Conservation (phyloP, 169 alveolate species). For the Eimeria maxima region DNA sequence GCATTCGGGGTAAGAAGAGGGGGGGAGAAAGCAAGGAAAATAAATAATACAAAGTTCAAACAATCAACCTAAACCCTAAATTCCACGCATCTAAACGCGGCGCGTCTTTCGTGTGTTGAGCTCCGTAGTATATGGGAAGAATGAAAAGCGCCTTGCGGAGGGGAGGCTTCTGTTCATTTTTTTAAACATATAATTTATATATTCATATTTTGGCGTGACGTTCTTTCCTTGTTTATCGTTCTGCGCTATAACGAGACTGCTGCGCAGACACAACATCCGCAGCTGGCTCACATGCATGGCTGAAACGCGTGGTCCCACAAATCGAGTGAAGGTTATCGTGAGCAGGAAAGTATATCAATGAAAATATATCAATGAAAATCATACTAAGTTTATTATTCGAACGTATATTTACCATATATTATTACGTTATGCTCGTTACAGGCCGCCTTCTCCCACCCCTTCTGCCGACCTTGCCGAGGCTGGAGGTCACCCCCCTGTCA, state of each 20-base stretch:
- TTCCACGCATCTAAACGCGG: not conserved
- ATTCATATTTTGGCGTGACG: not conserved
- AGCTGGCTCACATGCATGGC: not conserved
- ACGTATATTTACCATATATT: no score
- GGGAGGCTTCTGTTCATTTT: not conserved
- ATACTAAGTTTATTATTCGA: no score
- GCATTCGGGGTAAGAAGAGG: not conserved
- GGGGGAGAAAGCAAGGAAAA: not conserved
- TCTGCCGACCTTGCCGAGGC: no score
- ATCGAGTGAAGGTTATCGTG: not conserved
- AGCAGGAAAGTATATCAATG: no score
- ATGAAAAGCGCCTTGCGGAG: not conserved
- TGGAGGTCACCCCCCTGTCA: no score
- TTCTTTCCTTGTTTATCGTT: not conserved
- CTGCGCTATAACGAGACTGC: not conserved
- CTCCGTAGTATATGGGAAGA: not conserved
- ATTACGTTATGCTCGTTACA: no score
- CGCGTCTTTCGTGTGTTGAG: not conserved
- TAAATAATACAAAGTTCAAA: not conserved
- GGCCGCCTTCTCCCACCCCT: no score
- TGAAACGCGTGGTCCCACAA: not conserved
- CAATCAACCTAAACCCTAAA: not conserved
- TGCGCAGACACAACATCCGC: slow-evolving; percentile 3
- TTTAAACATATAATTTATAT: not conserved
- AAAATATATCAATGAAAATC: no score